Base-by-base conservation (phyloP, 257 asterid genomes). In the Jacaranda mimosifolia region DNA sequence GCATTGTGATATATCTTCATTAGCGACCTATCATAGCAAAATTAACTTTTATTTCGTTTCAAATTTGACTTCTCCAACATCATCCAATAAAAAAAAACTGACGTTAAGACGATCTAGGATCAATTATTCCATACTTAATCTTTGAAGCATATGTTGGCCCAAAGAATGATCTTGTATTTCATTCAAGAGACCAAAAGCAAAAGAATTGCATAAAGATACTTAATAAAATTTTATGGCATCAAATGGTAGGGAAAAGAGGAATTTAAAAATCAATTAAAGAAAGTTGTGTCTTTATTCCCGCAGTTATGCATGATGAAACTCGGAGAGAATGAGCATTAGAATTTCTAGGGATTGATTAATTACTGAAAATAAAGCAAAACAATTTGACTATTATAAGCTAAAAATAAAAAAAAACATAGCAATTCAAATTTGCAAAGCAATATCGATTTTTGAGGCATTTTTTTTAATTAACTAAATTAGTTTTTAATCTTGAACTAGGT, bases 101-200 rank as follows among this genome's bases (percentile, higher is more conserved):
- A 2, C 32, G 32, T 26, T 26, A 26, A 26, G 32, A 26, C 32
- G 32, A 26, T 26, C 1, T 26, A 2, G 32, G 32, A 26, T 26
- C 32, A 26, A 39, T 52, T 78, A 77, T 78, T 63, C 56, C 63
- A 32, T 8, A 10, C 5, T 11, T 4, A 71, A 4, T 18, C 40
- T 45, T 73, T 66, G 45, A 39, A 19, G 66, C 32, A 35, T 70
- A 79, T 72, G 74, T 63, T 55, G 74, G 74, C 75, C 77, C 1
- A 0, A 72, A 26, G 9, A 38, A 53, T 57, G 62, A 60, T 38
- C 5, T 57, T n/a, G 32, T 46, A 21, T 7, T 9, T 43, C 63
- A 60, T 69, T 63, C 73, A 21, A 42, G 11, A 13, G 62, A n/a
- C 51, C 42, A 53, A 66, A 64, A 55, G 55, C 53, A 40, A 75